A percentile compares a stretch with the other conserved stretches of the same genome.
Evolutionary conservation across 1,284 basidiomycete species (phyloP).

Genomic region (Meira miltonrushii): DNA sequence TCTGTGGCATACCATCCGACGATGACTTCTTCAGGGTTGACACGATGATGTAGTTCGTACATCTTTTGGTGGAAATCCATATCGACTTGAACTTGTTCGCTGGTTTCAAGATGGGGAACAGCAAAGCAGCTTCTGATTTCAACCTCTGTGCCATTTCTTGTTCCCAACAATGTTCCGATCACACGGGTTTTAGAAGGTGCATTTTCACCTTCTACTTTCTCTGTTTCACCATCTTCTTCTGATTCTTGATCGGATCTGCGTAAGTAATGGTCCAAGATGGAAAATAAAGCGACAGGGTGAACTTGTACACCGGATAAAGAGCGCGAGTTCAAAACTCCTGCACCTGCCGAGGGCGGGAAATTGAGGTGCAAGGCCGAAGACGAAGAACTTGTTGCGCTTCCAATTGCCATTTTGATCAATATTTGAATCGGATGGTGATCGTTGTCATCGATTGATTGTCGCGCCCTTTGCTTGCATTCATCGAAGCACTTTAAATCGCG

Average conservation of each 20-base stretch:
- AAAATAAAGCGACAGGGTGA: constrained; percentile 65
- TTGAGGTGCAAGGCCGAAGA: constrained; percentile 46
- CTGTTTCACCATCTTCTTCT: constrained; percentile 20
- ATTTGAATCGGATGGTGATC: not conserved
- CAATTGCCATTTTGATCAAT: constrained; percentile 9
- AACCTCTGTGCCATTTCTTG: constrained; percentile 62
- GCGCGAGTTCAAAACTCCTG: constrained; percentile 47
- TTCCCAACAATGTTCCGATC: constrained; percentile 90
- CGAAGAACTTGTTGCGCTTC: constrained; percentile 21
- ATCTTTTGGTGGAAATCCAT: constrained; percentile 92
- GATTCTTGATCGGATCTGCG: constrained; percentile 64
- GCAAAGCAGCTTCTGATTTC: constrained; percentile 49
- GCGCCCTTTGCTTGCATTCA: no score
- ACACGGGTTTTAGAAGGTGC: constrained; percentile 60
- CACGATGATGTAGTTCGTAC: constrained; percentile 81
- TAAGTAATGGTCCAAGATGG: constrained; percentile 94
- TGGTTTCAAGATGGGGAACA: constrained; percentile 63
- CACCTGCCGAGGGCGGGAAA: constrained; percentile 44
- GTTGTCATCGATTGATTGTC: no score
- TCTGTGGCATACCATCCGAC: constrained; percentile 67
- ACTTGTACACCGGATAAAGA: constrained; percentile 47
- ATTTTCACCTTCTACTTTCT: constrained; percentile 54
- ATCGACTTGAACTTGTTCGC: constrained; percentile 66
- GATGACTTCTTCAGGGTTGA: constrained; percentile 77
- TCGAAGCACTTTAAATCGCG: no score